Percentiles rank a stretch among this genome's conserved stretches.
phyloP scores from a whole-genome alignment of 2,329 filamentous ascomycete species.

The Fusarium buxicola region DNA sequence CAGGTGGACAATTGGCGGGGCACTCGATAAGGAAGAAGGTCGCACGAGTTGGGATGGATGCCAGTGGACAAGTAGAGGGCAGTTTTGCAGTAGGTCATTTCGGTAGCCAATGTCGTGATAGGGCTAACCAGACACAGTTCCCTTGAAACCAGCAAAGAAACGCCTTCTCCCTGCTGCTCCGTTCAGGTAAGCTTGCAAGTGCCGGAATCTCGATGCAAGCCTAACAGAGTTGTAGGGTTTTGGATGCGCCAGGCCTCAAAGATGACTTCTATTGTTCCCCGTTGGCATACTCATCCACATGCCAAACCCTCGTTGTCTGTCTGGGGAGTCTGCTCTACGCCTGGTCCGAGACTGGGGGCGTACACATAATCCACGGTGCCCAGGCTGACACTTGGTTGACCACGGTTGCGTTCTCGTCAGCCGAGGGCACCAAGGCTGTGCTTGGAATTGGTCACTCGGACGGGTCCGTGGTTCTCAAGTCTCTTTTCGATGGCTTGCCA shows the following conservation, averaged over 20 bases:
- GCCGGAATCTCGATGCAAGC: background rate
- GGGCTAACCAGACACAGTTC: constrained; percentile 30
- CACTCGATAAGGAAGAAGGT: constrained; percentile 7
- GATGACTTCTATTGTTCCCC: constrained; percentile 97
- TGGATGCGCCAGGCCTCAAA: constrained; percentile 88
- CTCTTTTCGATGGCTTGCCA: constrained; percentile 74
- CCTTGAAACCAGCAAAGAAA: constrained; percentile 24
- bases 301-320: constrained; percentile 84
- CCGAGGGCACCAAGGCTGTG: constrained; percentile 79
- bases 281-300: constrained; percentile 83
- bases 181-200: constrained; percentile 73
- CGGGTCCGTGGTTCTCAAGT: constrained; percentile 81
- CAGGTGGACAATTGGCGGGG: background rate
- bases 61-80: constrained; percentile 39
- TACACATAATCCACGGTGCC: constrained; percentile 59
- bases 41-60: constrained; percentile 45
- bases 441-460: constrained; percentile 86
- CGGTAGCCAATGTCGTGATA: background rate
- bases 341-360: constrained; percentile 84
- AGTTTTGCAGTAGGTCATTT: constrained; percentile 16
- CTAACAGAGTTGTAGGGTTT: constrained; percentile 67
- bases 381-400: constrained; percentile 70
- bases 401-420: constrained; percentile 89
- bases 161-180: constrained; percentile 74
- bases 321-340: constrained; percentile 83